Evolutionary conservation across 2,329 filamentous ascomycete genomes (phyloP).

Genomic region (Colletotrichum orbiculare): DNA sequence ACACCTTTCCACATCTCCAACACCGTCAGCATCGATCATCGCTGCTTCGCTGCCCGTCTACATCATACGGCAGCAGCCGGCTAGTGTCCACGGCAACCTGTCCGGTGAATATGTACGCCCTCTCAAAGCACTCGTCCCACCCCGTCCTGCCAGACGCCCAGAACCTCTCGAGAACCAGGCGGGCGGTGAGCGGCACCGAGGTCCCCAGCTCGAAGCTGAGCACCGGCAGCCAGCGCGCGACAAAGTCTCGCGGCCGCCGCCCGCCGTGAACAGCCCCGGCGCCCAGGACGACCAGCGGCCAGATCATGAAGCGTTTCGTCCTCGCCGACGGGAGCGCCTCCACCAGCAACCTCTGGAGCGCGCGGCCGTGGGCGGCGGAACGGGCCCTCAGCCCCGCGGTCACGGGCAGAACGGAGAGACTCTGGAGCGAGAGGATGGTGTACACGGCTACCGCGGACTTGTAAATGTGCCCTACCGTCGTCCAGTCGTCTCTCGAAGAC

Average conservation of each 20-base stretch:
- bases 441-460: slow-evolving; percentile 47
- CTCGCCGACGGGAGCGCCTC: slow-evolving; percentile 2
- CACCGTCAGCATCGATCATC: background rate
- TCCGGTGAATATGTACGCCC: slow-evolving; percentile 27
- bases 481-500: slow-evolving; percentile 42
- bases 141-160: slow-evolving; percentile 13
- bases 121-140: slow-evolving; percentile 28
- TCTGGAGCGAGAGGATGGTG: slow-evolving; percentile 50
- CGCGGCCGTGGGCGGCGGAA: slow-evolving; percentile 4
- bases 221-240: slow-evolving; percentile 7
- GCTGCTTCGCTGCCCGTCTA: background rate
- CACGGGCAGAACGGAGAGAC: slow-evolving; percentile 42
- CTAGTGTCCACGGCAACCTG: slow-evolving; percentile 38
- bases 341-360: background rate
- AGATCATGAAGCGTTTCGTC: slow-evolving; percentile 17
- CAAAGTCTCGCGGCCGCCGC: slow-evolving; percentile 4
- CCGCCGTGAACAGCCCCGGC: slow-evolving; percentile 12
- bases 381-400: background rate
- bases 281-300: slow-evolving; percentile 17
- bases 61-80: slow-evolving; percentile 10
- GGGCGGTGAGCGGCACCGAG: slow-evolving; percentile 11
- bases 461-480: slow-evolving; percentile 40
- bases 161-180: slow-evolving; percentile 11
- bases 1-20: background rate
- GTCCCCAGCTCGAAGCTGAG: slow-evolving; percentile 17